A percentile compares a stretch with the other conserved stretches of the same genome.
phyloP scores from a whole-genome alignment of 225 moss, liverwort and hornwort genomes.

The Antitrichia curtipendula region DNA sequence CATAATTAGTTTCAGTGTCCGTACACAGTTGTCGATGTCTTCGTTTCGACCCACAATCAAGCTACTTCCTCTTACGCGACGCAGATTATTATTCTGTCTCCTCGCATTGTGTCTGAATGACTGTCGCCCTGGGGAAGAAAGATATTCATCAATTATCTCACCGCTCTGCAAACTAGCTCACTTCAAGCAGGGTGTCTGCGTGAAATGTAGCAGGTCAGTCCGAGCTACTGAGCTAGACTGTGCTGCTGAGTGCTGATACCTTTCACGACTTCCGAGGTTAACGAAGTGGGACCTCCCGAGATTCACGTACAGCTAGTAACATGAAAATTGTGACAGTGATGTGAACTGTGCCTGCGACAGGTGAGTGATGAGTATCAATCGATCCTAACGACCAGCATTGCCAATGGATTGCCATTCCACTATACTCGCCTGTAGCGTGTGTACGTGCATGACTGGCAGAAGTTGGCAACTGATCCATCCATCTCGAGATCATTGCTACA shows the following conservation, averaged over 20 bases:
- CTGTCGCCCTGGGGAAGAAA: background rate
- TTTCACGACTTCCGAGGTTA: background rate
- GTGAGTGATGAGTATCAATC: background rate
- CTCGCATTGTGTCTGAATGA: background rate
- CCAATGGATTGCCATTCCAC: background rate
- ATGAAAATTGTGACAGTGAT: too few species aligned
- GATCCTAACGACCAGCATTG: background rate
- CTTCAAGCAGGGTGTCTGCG: background rate
- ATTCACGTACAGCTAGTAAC: background rate
- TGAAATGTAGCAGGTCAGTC: background rate
- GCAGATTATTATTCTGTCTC: background rate
- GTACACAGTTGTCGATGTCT: background rate
- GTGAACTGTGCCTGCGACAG: background rate
- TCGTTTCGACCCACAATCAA: background rate
- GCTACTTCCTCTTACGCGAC: background rate
- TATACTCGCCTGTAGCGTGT: too few species aligned
- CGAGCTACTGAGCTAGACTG: background rate
- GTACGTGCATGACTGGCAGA: background rate
- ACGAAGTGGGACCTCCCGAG: background rate
- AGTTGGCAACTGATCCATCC: background rate
- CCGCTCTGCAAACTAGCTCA: background rate
- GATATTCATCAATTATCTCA: too few species aligned
- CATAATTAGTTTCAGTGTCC: background rate
- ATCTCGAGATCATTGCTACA: background rate
- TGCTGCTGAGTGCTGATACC: background rate